Base-by-base conservation (phyloP, 192 early-diverging fungal genomes). In the Rhizoclosmatium sp. region DNA sequence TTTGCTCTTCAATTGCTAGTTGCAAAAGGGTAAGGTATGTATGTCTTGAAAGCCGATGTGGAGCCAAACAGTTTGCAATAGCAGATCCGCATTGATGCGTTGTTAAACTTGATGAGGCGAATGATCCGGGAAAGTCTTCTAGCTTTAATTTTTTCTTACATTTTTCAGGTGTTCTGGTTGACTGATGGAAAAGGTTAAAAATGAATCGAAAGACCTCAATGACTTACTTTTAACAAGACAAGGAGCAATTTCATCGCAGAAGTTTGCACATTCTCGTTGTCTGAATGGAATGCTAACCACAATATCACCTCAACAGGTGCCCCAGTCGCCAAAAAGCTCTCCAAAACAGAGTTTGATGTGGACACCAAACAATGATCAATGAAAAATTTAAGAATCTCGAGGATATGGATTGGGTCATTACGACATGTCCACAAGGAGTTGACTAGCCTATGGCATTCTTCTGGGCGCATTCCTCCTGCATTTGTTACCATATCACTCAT, bases 21-120 rank as follows among this genome's bases (percentile, higher is more conserved):
- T 86, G 85, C 48, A 86, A 65, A 1, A 86, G 31, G 21, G 65
- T 58, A 39, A 78, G 78, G 59, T 86, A 83, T 2, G 77, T 46
- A 10, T 59, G 41, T 3, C 5, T 5, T 3, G 81, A 76, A 2
- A 86, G 58, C 7, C 9, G 31, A 21, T 46, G 48, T 4, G 42
- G 21, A 3, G 77, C 65, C 23, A 82, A 40, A 59, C 74, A 42
- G 4, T 62, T 10, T 9, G 79, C 59, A 12, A 81, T 21, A 45
- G 59, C 42, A 19, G 67, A 41, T 10, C 77, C 68, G 10, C 42
- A 69, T 44, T 71, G 47, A 56, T 42, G 16, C 5, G 62, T 47
- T 1, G 69, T 61, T 19, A 66, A 69, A 2, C 71, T 54, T 16
- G 74, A 45, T 48, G 64, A 9, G 10, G 40, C 42, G 10, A 78